Base-by-base conservation (phyloP, 2,329 filamentous ascomycete genomes). In the Alternaria sp. region DNA sequence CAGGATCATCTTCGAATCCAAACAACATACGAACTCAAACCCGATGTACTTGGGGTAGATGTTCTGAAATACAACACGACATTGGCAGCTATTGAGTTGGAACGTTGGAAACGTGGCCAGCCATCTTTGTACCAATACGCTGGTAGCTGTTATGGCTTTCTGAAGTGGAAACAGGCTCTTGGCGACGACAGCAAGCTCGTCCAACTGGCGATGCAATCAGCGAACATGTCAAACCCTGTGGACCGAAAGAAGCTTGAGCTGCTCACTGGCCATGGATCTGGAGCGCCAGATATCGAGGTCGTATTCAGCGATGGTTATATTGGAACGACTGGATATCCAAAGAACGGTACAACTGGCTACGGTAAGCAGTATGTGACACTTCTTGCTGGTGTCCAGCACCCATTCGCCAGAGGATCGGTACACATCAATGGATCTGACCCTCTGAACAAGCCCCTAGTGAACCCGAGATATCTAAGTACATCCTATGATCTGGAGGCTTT, bases 281-380 rank as follows among this genome's bases (percentile, higher is more conserved):
- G 60, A 25, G 72, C 80, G 6, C 79, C 81, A 1, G 76, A 82
- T 62, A 62, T 81, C n/a, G 80, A 83, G 65, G 60, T 81, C 27
- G 77, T 82, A 54, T 80, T 83, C 63, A 76, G 78, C 2, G 81
- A 83, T 59, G 79, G 79, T 3, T 83, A 81, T 63, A 80, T 79
- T 3, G 81, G 81, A 27, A 67, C 73, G 36, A 75, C 73, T 62
- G 75, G 78, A 12, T 72, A 73, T 40, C 69, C 68, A 22, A 58
- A 64, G n/a, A 63, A 60, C 18, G 77, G 60, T 45, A 77, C 63
- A 2, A 34, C 59, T 16, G 61, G 65, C 7, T 66, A 66, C 38
- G 68, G 71, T 25, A 65, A 63, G 36, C 41, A 61, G 11, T 75
- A 71, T 62, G 66, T 68, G 45, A 72, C 73, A 22, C 63, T 79